These are phyloP conservation scores for Apophysomyces sp. DNA, from an alignment of 371 early-diverging fungal genomes.

Conservation along the genomic window DNA sequence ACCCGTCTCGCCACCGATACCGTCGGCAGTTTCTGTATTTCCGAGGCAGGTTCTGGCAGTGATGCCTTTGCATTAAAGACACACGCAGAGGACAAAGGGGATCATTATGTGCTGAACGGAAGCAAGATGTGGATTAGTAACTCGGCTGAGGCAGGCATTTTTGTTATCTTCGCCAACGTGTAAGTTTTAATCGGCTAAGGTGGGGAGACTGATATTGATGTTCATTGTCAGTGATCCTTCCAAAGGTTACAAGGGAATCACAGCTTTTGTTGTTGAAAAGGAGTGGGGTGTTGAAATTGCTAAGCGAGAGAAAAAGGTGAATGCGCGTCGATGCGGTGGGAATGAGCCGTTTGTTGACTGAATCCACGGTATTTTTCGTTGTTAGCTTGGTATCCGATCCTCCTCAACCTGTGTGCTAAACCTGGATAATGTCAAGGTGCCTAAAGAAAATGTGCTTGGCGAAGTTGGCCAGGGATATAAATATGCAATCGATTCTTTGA, in stretches of 20 bases:
- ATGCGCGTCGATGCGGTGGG: too few relatives aligned
- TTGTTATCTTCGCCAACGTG: constrained; percentile 95
- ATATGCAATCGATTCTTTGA: constrained; percentile 95
- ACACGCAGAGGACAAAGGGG: constrained; percentile 83
- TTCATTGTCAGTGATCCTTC: constrained; percentile 60
- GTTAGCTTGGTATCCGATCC: constrained; percentile 90
- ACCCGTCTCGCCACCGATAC: constrained; percentile 76
- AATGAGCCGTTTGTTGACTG: not conserved
- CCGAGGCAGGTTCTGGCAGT: constrained; percentile 89
- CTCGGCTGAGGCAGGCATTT: constrained; percentile 87
- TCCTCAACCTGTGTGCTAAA: constrained; percentile 91
- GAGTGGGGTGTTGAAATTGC: constrained; percentile 90
- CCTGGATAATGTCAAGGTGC: constrained; percentile 90
- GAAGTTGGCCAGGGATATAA: constrained; percentile 96
- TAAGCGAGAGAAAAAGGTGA: constrained; percentile 92
- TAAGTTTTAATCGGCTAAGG: constrained; percentile 14
- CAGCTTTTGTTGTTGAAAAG: constrained; percentile 94
- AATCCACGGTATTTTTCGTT: not conserved
- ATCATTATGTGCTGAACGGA: constrained; percentile 89
- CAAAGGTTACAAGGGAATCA: constrained; percentile 96
- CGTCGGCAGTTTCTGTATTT: constrained; percentile 92
- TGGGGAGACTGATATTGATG: not conserved
- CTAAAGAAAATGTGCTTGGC: constrained; percentile 85
- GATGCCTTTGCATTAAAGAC: constrained; percentile 96
- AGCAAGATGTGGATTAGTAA: constrained; percentile 91